A percentile compares a stretch with the other conserved stretches of the same genome.
phyloP scores from a whole-genome alignment of 2,329 filamentous ascomycete genomes.

The Penicillium sp. region DNA sequence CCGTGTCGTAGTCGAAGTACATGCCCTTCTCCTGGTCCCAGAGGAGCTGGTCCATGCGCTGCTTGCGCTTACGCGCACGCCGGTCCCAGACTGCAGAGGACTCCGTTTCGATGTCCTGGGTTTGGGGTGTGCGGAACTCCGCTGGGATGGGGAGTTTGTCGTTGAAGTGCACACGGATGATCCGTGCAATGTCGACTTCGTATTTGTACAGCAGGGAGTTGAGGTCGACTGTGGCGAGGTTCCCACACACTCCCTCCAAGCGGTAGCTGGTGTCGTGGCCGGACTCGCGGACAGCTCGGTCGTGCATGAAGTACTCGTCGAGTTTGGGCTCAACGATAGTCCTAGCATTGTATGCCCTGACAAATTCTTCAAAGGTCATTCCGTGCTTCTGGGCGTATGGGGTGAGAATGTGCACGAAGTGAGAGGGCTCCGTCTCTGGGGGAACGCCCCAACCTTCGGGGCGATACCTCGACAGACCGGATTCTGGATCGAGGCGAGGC shows the following conservation, averaged over 20 bases:
- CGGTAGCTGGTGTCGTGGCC: constrained; percentile 95
- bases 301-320: constrained; percentile 91
- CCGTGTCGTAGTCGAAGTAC: constrained; percentile 96
- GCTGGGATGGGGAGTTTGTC: constrained; percentile 73
- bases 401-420: constrained; percentile 73
- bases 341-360: constrained; percentile 74
- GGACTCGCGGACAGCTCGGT: constrained; percentile 88
- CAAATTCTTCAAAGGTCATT: constrained; percentile 75
- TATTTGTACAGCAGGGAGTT: constrained; percentile 96
- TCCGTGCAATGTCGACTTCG: constrained; percentile 81
- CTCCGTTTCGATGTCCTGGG: constrained; percentile 61
- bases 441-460: constrained; percentile 77
- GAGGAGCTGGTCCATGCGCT: constrained; percentile 80
- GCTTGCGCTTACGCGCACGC: constrained; percentile 71
- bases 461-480: constrained; percentile 74
- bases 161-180: constrained; percentile 73
- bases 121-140: constrained; percentile 65
- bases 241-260: constrained; percentile 74
- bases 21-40: constrained; percentile 89
- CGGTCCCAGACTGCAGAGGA: constrained; percentile 85
- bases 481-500: constrained; percentile 67
- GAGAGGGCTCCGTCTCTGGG: constrained; percentile 78
- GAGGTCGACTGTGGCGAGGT: constrained; percentile 85
- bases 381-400: constrained; percentile 77
- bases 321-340: constrained; percentile 73